Percentiles rank a stretch among this genome's conserved stretches.
phyloP scores from a whole-genome alignment of 257 asterid genomes.

The Plectranthus barbatus region DNA sequence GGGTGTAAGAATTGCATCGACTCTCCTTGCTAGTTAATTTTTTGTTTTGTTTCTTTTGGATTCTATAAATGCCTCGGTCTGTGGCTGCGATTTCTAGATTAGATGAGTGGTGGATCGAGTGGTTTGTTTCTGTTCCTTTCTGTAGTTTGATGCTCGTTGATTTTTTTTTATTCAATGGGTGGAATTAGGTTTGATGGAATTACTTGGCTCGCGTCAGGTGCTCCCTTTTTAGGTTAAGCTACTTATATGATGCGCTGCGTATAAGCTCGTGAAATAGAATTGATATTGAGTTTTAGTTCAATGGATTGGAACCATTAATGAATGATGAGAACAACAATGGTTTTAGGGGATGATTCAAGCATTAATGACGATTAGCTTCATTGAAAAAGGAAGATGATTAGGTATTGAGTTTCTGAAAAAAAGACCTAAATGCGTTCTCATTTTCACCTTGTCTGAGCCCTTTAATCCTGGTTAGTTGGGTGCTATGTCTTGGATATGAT shows the following conservation, averaged over 20 bases:
- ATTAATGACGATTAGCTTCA: not conserved
- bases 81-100: conserved; percentile 1
- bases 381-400: not conserved
- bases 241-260: not conserved
- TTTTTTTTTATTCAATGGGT: conserved; percentile 1
- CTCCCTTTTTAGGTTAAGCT: conserved; percentile 8
- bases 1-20: conserved; percentile 10
- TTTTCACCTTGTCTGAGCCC: not conserved
- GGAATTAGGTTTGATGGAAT: not conserved
- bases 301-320: not conserved
- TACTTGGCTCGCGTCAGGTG: not conserved
- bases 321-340: not conserved
- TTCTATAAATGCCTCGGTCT: not conserved
- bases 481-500: not conserved
- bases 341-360: not conserved
- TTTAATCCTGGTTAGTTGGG: not conserved
- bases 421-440: not conserved
- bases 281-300: not conserved
- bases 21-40: not conserved
- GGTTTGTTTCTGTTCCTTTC: conserved; percentile 4
- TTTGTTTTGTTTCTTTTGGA: not conserved
- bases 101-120: not conserved
- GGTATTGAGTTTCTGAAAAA: not conserved
- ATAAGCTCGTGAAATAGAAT: not conserved
- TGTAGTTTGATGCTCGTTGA: conserved; percentile 1